phyloP scores from a whole-genome alignment of 306 rosid species.

The Dryas octopetala region DNA sequence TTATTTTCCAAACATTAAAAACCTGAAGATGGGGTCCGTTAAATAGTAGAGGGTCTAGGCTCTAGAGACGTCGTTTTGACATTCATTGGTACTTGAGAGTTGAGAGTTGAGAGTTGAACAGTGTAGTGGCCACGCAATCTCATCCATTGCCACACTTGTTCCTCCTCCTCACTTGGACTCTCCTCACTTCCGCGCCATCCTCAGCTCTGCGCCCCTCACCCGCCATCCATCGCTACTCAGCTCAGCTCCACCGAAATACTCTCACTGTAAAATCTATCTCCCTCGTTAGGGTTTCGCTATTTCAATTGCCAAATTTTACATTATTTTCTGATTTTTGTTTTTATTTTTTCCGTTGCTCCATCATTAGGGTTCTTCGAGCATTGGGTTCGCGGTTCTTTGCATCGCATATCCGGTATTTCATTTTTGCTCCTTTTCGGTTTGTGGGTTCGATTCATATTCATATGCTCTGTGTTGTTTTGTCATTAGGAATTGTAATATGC shows the following conservation, averaged over 20 bases:
- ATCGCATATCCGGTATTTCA: constrained; percentile 3
- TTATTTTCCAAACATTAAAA: no score
- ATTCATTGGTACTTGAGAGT: no score
- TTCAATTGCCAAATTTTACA: neutral
- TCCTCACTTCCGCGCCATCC: constrained; percentile 24
- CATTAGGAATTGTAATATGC: neutral
- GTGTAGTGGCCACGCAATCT: constrained; percentile 7
- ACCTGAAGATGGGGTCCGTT: neutral
- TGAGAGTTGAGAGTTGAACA: no score
- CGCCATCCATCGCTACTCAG: neutral
- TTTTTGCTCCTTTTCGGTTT: neutral
- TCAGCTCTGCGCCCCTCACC: neutral
- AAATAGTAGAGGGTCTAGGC: neutral
- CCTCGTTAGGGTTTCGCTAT: neutral
- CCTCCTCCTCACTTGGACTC: neutral
- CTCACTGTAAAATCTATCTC: neutral
- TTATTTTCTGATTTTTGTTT: neutral
- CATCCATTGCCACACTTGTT: neutral
- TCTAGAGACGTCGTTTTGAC: neutral
- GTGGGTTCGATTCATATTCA: neutral
- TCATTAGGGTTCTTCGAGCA: constrained; percentile 7
- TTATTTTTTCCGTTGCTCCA: neutral
- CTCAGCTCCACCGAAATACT: neutral
- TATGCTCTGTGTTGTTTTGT: neutral
- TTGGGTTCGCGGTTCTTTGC: neutral